Evolutionary conservation across 2,329 filamentous ascomycete genomes (phyloP).

Genomic region (Colletotrichum tropicicola): DNA sequence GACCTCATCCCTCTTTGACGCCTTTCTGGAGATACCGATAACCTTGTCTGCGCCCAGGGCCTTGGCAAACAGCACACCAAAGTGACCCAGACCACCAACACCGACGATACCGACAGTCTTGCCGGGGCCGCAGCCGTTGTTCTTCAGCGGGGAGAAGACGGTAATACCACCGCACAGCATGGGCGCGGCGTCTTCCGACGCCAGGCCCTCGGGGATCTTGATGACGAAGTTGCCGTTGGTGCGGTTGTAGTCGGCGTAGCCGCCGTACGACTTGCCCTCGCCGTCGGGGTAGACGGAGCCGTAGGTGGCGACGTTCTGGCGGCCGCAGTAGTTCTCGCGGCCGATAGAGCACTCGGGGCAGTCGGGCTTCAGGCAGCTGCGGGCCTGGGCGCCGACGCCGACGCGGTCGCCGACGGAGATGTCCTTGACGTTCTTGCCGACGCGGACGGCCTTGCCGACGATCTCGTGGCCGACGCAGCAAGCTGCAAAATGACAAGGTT

Average conservation of each 20-base stretch:
- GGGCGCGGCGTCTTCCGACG: slow-evolving; percentile 59
- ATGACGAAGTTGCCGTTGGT: slow-evolving; percentile 55
- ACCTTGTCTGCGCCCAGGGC: slow-evolving; percentile 70
- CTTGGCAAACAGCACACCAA: slow-evolving; percentile 74
- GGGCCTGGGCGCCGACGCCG: slow-evolving; percentile 68
- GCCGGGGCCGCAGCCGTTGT: slow-evolving; percentile 71
- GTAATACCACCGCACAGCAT: slow-evolving; percentile 79
- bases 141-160: slow-evolving; percentile 68
- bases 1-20: slow-evolving; percentile 63
- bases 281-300: slow-evolving; percentile 59
- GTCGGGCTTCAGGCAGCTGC: slow-evolving; percentile 57
- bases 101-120: slow-evolving; percentile 74
- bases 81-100: slow-evolving; percentile 74
- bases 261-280: slow-evolving; percentile 67
- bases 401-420: slow-evolving; percentile 71
- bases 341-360: slow-evolving; percentile 53
- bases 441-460: slow-evolving; percentile 64
- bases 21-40: slow-evolving; percentile 66
- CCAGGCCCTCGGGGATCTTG: slow-evolving; percentile 53
- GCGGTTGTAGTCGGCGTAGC: slow-evolving; percentile 47
- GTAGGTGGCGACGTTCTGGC: slow-evolving; percentile 59
- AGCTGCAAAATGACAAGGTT: slow-evolving; percentile 36
- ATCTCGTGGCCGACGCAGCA: slow-evolving; percentile 73
- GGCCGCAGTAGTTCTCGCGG: slow-evolving; percentile 51
- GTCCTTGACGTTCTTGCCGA: slow-evolving; percentile 56